Evolutionary conservation across 768 basidiomycete genomes (phyloP).

Genomic region (Amanita exitialis): DNA sequence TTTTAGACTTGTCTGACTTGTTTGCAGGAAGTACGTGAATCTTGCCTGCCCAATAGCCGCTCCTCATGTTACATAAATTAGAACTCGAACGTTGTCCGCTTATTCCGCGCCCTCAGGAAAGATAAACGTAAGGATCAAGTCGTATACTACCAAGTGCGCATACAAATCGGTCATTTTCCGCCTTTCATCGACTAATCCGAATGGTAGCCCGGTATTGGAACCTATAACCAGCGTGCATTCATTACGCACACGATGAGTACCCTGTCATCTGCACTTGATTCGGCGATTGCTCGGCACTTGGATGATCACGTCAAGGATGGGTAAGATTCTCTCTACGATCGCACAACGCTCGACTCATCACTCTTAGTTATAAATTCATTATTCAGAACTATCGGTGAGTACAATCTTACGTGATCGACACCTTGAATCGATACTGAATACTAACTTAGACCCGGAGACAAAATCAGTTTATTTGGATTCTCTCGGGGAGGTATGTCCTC

Average conservation of each 20-base stretch:
- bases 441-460: slow-evolving; percentile 15
- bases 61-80: background rate
- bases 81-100: slow-evolving; percentile 5
- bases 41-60: too few species aligned
- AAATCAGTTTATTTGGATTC: slow-evolving; percentile 21
- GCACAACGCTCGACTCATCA: background rate
- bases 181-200: background rate
- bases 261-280: slow-evolving; percentile 13
- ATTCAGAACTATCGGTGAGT: slow-evolving; percentile 16
- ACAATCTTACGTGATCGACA: background rate
- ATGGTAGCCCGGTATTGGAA: slow-evolving; percentile 16
- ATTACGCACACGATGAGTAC: slow-evolving; percentile 11
- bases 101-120: slow-evolving; percentile 2
- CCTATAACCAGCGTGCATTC: slow-evolving; percentile 15
- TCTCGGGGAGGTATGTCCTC: slow-evolving; percentile 15
- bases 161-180: background rate
- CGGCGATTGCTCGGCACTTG: slow-evolving; percentile 15
- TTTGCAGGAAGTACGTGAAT: background rate
- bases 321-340: slow-evolving; percentile 7
- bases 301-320: slow-evolving; percentile 22
- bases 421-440: background rate
- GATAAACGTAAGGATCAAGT: background rate
- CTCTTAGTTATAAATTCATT: slow-evolving; percentile 14
- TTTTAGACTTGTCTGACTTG: background rate
- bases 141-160: slow-evolving; percentile 12